phyloP scores from a whole-genome alignment of 139 green algal genomes.

The Chlorella ohadii region DNA sequence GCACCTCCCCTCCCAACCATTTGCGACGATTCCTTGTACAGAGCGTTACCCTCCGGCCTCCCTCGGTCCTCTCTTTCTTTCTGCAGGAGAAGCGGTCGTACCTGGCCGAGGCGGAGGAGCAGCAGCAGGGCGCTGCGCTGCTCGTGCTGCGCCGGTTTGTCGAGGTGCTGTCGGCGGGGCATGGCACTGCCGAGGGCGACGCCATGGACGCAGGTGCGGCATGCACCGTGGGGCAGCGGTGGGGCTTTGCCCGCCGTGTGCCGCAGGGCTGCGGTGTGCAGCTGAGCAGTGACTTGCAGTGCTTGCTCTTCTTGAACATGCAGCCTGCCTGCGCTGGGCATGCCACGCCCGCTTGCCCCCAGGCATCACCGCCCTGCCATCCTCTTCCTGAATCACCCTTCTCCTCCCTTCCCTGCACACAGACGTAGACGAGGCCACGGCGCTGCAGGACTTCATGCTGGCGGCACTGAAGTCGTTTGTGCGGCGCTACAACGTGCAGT shows the following conservation, averaged over 20 bases:
- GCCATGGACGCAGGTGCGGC: constrained; percentile 13
- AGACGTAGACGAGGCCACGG: constrained; percentile 29
- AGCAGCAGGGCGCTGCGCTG: constrained; percentile 36
- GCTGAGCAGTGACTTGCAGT: too few species aligned
- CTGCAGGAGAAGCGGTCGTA: constrained; percentile 36
- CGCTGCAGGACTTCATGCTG: constrained; percentile 36
- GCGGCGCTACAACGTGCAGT: constrained; percentile 44
- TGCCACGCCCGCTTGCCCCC: neutral
- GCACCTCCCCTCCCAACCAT: too few species aligned
- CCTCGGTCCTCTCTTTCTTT: neutral
- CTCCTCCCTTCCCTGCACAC: neutral
- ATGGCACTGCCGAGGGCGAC: constrained; percentile 2
- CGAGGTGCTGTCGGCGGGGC: constrained; percentile 2
- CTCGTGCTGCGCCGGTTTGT: constrained; percentile 41
- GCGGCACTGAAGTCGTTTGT: constrained; percentile 40
- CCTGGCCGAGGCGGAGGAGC: constrained; percentile 27
- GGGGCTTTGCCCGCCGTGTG: neutral
- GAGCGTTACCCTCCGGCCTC: neutral
- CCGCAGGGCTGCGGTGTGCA: too few species aligned
- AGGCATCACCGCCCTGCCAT: too few species aligned
- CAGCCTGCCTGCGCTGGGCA: neutral
- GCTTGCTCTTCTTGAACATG: too few species aligned
- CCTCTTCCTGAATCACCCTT: neutral
- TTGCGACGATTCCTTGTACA: too few species aligned
- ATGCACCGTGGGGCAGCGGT: neutral